Evolutionary conservation across 371 early-diverging fungal genomes (phyloP).

Genomic region (Phascolomyces articulosus): DNA sequence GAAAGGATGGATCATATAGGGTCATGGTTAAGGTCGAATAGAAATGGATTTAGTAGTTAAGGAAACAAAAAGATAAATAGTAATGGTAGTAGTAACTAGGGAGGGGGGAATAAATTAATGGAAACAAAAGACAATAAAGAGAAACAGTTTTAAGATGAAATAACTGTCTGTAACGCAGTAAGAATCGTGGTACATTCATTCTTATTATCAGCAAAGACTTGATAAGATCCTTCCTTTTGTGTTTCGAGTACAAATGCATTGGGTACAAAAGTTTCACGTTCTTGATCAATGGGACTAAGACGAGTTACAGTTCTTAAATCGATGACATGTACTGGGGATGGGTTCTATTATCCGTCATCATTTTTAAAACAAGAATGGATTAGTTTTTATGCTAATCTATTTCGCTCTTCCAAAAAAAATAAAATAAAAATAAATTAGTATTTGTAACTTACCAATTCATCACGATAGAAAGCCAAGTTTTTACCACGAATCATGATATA

Average conservation of each 20-base stretch:
- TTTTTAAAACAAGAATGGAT: too few species aligned
- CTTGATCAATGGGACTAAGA: conserved; percentile 34
- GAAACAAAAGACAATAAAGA: not conserved
- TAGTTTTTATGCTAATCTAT: too few species aligned
- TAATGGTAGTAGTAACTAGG: not conserved
- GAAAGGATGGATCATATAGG: too few species aligned
- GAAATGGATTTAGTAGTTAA: too few species aligned
- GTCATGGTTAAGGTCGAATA: too few species aligned
- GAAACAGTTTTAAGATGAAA: conserved; percentile 12
- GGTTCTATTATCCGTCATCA: too few species aligned
- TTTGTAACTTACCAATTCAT: conserved; percentile 9
- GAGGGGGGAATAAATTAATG: conserved; percentile 3
- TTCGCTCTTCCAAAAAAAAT: not conserved
- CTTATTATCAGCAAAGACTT: conserved; percentile 43
- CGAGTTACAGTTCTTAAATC: conserved; percentile 33
- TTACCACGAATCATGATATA: conserved; percentile 28
- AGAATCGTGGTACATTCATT: conserved; percentile 34
- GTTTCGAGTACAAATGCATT: conserved; percentile 42
- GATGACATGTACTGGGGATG: conserved; percentile 47
- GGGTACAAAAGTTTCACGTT: conserved; percentile 45
- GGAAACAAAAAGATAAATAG: too few species aligned
- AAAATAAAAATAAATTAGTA: not conserved
- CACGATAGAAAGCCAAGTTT: conserved; percentile 22
- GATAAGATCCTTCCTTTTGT: conserved; percentile 32
- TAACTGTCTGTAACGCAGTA: conserved; percentile 41